A percentile compares a stretch with the other conserved stretches of the same genome.
These are phyloP conservation scores for Coemansia sp. DNA, from an alignment of 192 early-diverging fungal genomes.

Conservation along the genomic window DNA sequence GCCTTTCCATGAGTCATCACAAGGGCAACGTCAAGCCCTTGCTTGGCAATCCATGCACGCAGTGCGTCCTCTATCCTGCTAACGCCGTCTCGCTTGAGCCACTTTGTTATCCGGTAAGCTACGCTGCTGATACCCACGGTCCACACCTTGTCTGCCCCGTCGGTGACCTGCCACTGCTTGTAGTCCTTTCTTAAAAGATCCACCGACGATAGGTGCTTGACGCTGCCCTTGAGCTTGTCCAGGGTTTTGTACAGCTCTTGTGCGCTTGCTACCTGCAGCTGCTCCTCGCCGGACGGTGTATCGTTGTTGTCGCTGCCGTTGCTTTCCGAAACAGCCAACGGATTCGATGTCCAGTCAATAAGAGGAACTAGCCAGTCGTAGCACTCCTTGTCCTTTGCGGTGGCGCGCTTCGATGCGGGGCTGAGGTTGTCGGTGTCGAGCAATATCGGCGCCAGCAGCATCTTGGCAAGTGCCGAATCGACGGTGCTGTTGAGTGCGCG, in stretches of 20 bases:
- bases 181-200: slow-evolving; percentile 57
- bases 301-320: not conserved
- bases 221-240: slow-evolving; percentile 36
- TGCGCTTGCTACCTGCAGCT: slow-evolving; percentile 18
- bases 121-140: slow-evolving; percentile 51
- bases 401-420: slow-evolving; percentile 20
- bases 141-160: slow-evolving; percentile 8
- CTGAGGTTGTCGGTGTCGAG: slow-evolving; percentile 37
- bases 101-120: slow-evolving; percentile 38
- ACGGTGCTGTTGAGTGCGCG: not conserved
- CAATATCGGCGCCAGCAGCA: slow-evolving; percentile 42
- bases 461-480: slow-evolving; percentile 23
- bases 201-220: slow-evolving; percentile 28
- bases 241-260: slow-evolving; percentile 29
- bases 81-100: slow-evolving; percentile 46
- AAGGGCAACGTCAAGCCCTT: slow-evolving; percentile 35
- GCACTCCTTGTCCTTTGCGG: slow-evolving; percentile 22
- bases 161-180: slow-evolving; percentile 48
- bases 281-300: not conserved
- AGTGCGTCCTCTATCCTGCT: slow-evolving; percentile 19
- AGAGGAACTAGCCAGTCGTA: slow-evolving; percentile 28
- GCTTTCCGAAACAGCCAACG: not conserved
- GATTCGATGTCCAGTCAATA: slow-evolving; percentile 19
- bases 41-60: slow-evolving; percentile 18
- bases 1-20: slow-evolving; percentile 52